These are phyloP conservation scores for Petasospora rhodanensis DNA, from an alignment of 1,139 yeast species.

Conservation along the genomic window DNA sequence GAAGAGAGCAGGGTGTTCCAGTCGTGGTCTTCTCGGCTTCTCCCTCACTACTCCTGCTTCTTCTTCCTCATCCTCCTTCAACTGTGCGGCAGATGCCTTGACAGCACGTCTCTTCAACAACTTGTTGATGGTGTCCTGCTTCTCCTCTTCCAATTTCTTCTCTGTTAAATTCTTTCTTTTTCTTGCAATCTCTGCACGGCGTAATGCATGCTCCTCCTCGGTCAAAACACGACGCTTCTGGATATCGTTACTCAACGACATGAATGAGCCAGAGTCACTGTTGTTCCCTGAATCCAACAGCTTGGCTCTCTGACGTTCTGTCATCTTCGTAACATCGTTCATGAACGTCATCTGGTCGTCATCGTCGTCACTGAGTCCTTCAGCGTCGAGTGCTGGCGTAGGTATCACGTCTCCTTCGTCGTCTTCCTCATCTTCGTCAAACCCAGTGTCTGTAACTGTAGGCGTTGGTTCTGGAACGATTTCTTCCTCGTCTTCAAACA, in stretches of 20 bases:
- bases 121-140: slow-evolving; percentile 83
- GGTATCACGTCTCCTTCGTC: slow-evolving; percentile 23
- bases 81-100: slow-evolving; percentile 30
- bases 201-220: slow-evolving; percentile 77
- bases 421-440: slow-evolving; percentile 7
- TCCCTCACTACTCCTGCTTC: slow-evolving; percentile 17
- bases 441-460: neutral
- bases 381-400: slow-evolving; percentile 25
- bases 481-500: slow-evolving; percentile 9
- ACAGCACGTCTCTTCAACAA: slow-evolving; percentile 75
- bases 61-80: slow-evolving; percentile 35
- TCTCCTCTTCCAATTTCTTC: slow-evolving; percentile 85
- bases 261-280: slow-evolving; percentile 14
- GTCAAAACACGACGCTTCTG: slow-evolving; percentile 51
- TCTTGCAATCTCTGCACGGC: slow-evolving; percentile 85
- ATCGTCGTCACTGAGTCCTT: slow-evolving; percentile 25
- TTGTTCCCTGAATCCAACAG: slow-evolving; percentile 29
- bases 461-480: slow-evolving; percentile 1
- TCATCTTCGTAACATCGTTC: slow-evolving; percentile 55
- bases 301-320: slow-evolving; percentile 57
- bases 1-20: slow-evolving; percentile 45
- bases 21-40: slow-evolving; percentile 35
- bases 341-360: too few species aligned
- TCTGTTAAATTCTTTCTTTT: slow-evolving; percentile 82
- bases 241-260: slow-evolving; percentile 34